Evolutionary conservation across 176 grass and related monocot genomes (phyloP).

Genomic region (Alopecurus myosuroides): DNA sequence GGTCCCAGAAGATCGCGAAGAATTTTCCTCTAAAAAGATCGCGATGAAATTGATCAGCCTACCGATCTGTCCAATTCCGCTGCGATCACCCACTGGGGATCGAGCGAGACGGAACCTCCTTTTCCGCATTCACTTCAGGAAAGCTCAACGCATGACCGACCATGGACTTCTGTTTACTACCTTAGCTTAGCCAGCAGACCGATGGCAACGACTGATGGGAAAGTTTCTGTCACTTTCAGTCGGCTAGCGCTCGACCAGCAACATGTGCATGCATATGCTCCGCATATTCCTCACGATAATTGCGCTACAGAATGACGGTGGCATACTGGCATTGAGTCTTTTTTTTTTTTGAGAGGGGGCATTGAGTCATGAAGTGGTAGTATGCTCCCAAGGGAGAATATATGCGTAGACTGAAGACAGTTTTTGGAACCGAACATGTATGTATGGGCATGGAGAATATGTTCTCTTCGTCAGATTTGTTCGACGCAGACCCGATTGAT

Average conservation of each 20-base stretch:
- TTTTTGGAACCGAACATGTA: no score
- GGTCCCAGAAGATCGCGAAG: not conserved
- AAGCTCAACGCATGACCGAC: not conserved
- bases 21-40: no score
- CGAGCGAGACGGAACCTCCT: not conserved
- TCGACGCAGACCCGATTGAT: no score
- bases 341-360: no score
- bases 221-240: not conserved
- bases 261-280: no score
- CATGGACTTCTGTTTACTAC: not conserved
- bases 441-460: slow-evolving; percentile 18
- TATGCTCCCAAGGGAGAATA: no score
- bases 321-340: no score
- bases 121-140: not conserved
- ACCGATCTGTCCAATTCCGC: not conserved
- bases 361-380: no score
- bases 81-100: not conserved
- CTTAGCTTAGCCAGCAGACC: not conserved
- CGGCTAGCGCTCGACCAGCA: no score
- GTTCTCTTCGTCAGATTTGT: slow-evolving; percentile 12
- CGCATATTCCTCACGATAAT: no score
- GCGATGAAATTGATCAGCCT: not conserved
- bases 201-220: not conserved
- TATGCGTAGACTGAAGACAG: no score
- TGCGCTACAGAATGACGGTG: no score